A percentile compares a stretch with the other conserved stretches of the same genome.
phyloP scores from a whole-genome alignment of 2,329 filamentous ascomycete genomes.

The Aaosphaeria arxii region DNA sequence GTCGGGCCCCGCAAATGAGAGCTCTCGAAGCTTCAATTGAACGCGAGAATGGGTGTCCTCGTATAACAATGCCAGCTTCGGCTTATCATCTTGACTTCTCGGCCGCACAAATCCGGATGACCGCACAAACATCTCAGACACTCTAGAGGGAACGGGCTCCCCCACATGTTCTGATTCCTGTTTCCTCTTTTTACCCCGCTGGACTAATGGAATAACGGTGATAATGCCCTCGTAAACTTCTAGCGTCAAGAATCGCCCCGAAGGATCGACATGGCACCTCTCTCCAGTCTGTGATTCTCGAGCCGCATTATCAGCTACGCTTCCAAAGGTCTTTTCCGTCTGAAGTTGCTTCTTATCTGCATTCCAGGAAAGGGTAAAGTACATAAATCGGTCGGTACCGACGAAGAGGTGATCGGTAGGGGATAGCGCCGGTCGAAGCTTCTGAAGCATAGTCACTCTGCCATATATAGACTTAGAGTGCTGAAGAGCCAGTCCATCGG shows the following conservation, averaged over 20 bases:
- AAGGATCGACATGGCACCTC: constrained; percentile 79
- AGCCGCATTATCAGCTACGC: constrained; percentile 59
- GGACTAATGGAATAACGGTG: constrained; percentile 60
- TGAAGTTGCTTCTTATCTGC: constrained; percentile 49
- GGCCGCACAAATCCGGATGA: constrained; percentile 65
- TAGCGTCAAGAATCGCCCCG: constrained; percentile 64
- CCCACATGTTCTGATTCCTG: constrained; percentile 54
- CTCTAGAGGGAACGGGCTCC: constrained; percentile 59
- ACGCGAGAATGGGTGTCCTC: constrained; percentile 59
- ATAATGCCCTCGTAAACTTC: constrained; percentile 68
- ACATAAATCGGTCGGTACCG: constrained; percentile 84
- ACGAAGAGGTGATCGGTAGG: constrained; percentile 84
- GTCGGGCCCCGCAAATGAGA: constrained; percentile 52
- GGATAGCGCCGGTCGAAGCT: constrained; percentile 71
- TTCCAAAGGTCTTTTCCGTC: constrained; percentile 58
- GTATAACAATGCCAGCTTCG: constrained; percentile 63
- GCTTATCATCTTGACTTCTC: constrained; percentile 47
- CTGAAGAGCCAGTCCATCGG: constrained; percentile 59
- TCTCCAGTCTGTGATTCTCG: constrained; percentile 80
- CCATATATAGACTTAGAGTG: constrained; percentile 76
- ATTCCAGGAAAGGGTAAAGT: constrained; percentile 89
- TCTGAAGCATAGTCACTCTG: constrained; percentile 80
- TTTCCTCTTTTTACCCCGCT: constrained; percentile 50
- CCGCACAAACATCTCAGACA: constrained; percentile 65
- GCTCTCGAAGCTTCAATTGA: constrained; percentile 53